Evolutionary conservation across 2,329 filamentous ascomycete species (phyloP), one percentile per base, ranked within the genome.

Genomic region (Aspergillus clavatus): DNA sequence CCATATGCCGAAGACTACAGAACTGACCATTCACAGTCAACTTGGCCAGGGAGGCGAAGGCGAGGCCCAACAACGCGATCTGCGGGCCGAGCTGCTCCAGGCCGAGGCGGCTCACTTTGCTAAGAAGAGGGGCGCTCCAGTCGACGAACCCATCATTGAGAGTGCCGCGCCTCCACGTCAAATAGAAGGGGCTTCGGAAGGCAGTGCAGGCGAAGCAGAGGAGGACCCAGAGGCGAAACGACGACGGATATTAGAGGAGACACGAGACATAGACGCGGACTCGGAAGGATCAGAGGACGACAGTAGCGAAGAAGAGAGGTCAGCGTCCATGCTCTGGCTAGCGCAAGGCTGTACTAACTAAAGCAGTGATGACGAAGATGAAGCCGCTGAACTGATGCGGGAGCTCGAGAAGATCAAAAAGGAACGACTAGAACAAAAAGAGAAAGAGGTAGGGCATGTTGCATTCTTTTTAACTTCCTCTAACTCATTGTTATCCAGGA

Each of bases 391-490:
- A 65, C 73, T 98, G 53, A 87, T 95, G 78, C 81, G 91, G 35
- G 93, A 98, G 66, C 72, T 98, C 37, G 91, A 95, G 62, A 93
- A 95, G 66, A 95, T 98, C 65, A 88, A 94, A 65, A 83, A 82
- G 51, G 89, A 95, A 68, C 76, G 89, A 42, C 85, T 86, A 2
- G 89, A 87, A 63, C 85, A 87, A 65, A 83, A 86, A 46, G 87
- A 93, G 53, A 81, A 82, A 63, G 86, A 87, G 69, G 79, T 81
- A 60, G 29, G 51, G 45, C 43, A 37, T 50, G 43, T 40, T 31
- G 40, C 43, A n/a, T 19, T 8, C 22, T 7, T 7, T 14, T 16
- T 22, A 10, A 6, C 24, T 38, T 39, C 39, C 29, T 12, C 42
- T 58, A 40, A 24, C 51, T 58, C 19, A 58, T 50, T 10, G 22